Percentiles rank a stretch among this genome's conserved stretches.
Evolutionary conservation across 1,139 yeast species (phyloP).

Genomic region (Protomyces macrosporus): DNA sequence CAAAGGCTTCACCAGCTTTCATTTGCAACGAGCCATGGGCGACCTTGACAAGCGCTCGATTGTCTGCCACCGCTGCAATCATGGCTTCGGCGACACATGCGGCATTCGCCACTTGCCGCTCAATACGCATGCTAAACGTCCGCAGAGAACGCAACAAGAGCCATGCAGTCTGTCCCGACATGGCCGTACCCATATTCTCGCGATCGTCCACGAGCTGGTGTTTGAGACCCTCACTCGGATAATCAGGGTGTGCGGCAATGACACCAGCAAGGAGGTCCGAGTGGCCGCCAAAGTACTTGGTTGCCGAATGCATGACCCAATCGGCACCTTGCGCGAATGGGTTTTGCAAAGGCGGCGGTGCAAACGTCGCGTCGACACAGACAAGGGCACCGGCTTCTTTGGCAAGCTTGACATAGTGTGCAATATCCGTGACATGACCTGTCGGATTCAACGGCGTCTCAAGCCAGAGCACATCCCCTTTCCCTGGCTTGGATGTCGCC

Average conservation of each 20-base stretch:
- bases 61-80: background rate
- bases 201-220: conserved; percentile 55
- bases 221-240: conserved; percentile 43
- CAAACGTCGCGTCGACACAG: conserved; percentile 89
- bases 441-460: conserved; percentile 91
- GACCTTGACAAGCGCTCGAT: background rate
- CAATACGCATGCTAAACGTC: conserved; percentile 67
- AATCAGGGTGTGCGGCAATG: conserved; percentile 52
- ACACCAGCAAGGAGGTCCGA: conserved; percentile 88
- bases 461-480: conserved; percentile 72
- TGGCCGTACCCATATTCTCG: conserved; percentile 64
- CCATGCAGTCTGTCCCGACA: conserved; percentile 71
- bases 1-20: conserved; percentile 47
- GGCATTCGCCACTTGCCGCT: conserved; percentile 61
- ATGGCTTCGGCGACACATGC: conserved; percentile 41
- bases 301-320: conserved; percentile 79
- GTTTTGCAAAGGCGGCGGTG: conserved; percentile 72
- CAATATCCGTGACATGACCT: conserved; percentile 66
- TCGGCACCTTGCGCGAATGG: conserved; percentile 81
- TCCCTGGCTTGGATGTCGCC: background rate
- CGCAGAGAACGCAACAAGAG: conserved; percentile 71
- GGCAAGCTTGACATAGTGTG: conserved; percentile 50
- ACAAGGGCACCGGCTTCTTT: conserved; percentile 48
- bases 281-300: conserved; percentile 88
- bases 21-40: conserved; percentile 9